Base-by-base conservation (phyloP, 2,329 filamentous ascomycete genomes). In the Nemania sp. region DNA sequence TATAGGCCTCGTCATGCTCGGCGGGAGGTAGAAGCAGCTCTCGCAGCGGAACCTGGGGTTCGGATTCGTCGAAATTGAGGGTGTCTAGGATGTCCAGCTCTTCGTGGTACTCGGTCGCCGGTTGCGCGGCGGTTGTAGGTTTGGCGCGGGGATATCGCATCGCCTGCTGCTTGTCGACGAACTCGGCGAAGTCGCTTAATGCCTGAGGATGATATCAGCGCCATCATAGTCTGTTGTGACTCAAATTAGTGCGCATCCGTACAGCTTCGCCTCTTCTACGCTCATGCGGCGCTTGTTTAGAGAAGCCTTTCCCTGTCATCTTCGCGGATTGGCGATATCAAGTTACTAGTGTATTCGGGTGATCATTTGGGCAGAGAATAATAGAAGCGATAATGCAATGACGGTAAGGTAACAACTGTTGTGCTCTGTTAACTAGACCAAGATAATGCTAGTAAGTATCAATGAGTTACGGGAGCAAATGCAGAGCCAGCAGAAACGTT, bases 181-280 rank as follows among this genome's bases (percentile, higher is more conserved):
- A 98, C 77, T 99, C 96, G 80, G 94, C 94, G 79, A 99, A 99
- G 75, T 98, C 96, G 83, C 92, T 96, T 64, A 99, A 87, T 13
- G 95, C 94, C 86, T 87, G 57, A 0, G 55, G 27, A 52, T 45
- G 41, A 41, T 65, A 53, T 60, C 54, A 45, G 56, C 49, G 60
- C 54, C 20, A 32, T 15, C 20, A 18, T 57, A 24, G 20, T 52
- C 24, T 18, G 2, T 7, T 52, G 45, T 15, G 35, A 20, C 43
- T 26, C 18, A 24, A 22, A 45, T 15, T 29, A 35, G 27, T 35
- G 54, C 38, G 52, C 26, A 18, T 65, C 75, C 87, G 68, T 87
- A 95, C 93, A 69, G 92, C 89, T 83, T 98, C 94, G 73, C 94
- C 94, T 82, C 93, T 93, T 73, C 93, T 91, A 80, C 92, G 89